Evolutionary conservation across 176 grass and related monocot genomes (phyloP), one percentile per base, ranked within the genome.

Genomic region (Oropetium thomaeum): DNA sequence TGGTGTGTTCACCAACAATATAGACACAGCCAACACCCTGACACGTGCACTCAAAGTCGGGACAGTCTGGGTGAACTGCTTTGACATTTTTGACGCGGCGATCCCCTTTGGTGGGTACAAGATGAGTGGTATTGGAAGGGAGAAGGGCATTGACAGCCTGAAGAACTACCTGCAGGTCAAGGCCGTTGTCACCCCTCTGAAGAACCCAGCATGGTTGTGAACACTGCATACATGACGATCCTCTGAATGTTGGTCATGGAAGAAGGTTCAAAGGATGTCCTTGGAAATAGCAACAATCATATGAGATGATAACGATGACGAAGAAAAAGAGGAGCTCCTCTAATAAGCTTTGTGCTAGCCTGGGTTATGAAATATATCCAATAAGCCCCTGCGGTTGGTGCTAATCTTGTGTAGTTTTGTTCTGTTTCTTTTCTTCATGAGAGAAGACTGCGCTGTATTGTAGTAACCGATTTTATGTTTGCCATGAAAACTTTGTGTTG

Each of bases 101-200:
- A 92, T 99, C 74, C 96, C 96, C 19, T 95, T 95, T 69, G 92
- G 92, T 9, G 89, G 96, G 12, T 95, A 84, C 89, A 99, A 95
- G 80, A 95, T 95, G 96, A 99, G 96, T 25, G 92, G 96, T 69
- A 27, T 87, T 1, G 96, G 96, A 1, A 45, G 96, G 69, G 96
- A 92, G 87, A 99, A 95, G 76, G 96, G 89, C 32, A 8, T 78
- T 32, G 86, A 95, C 73, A 89, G 89, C 69, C 91, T 99, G n/a
- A 84, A 77, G 58, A 90, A 92, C 91, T 92, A 99, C 87, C 71
- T 95, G 52, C 92, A 99, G 84, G 65, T 89, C 58, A 99, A 99
- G 82, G 73, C 96, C 38, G 89, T 95, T 26, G 89, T 99, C 66
- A 69, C 84, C 76, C 82, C 89, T 30, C 51, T 93, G 58, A 30